phyloP scores from a whole-genome alignment of 2,329 filamentous ascomycete species.

The Xylariaceae sp. region DNA sequence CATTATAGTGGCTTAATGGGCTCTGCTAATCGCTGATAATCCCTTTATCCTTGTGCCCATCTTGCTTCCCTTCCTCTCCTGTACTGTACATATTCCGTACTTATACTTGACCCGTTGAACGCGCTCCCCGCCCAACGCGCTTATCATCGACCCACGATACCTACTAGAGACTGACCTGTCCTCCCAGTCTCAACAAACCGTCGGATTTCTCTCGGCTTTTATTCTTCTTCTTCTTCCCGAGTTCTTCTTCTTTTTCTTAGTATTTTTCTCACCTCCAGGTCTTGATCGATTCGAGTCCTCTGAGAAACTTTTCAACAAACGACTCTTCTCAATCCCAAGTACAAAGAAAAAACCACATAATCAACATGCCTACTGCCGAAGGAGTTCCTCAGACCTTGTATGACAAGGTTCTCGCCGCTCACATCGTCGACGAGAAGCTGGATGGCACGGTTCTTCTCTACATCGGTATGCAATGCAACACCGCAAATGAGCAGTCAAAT shows the following conservation, averaged over 20 bases:
- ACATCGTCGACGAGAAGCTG: conserved; percentile 91
- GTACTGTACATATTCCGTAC: too few species aligned
- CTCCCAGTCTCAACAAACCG: background rate
- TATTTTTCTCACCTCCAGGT: background rate
- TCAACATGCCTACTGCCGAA: conserved; percentile 56
- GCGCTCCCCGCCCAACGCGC: conserved; percentile 1
- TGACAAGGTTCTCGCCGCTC: conserved; percentile 93
- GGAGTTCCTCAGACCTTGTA: conserved; percentile 72
- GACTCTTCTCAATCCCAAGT: background rate
- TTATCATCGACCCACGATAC: background rate
- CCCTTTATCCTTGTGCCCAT: background rate
- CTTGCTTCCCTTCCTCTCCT: background rate
- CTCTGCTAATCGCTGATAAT: background rate
- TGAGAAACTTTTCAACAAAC: conserved; percentile 2
- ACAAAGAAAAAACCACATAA: background rate
- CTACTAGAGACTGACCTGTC: background rate
- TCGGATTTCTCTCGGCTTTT: background rate
- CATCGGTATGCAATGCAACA: conserved; percentile 60
- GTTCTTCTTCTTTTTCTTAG: background rate
- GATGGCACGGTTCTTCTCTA: conserved; percentile 91
- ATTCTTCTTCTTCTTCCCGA: background rate
- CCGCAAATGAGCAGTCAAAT: background rate
- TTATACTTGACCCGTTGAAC: background rate
- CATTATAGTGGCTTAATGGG: background rate
- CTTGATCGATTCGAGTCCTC: background rate